Evolutionary conservation across 2,329 filamentous ascomycete species (phyloP).

Genomic region (Aspergillus cejpii): DNA sequence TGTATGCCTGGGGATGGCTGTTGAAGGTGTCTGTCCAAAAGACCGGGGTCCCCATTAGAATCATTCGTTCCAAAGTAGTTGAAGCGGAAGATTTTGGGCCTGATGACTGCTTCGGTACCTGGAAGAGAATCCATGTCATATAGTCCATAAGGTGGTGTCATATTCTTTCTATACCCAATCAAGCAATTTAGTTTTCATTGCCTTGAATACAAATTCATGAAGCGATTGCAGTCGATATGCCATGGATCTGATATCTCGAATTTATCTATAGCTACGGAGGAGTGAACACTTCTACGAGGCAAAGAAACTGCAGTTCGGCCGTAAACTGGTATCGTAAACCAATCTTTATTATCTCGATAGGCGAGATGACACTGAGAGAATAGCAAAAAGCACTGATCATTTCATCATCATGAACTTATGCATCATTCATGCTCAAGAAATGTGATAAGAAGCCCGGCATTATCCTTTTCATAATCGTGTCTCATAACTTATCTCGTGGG

Average conservation of each 20-base stretch:
- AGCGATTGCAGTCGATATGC: no score
- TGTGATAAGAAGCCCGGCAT: background rate
- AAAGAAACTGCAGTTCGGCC: no score
- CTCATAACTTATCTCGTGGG: background rate
- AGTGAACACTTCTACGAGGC: no score
- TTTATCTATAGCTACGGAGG: no score
- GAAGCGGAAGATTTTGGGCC: background rate
- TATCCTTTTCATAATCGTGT: background rate
- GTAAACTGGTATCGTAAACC: background rate
- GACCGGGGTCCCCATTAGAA: background rate
- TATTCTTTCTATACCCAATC: constrained; percentile 14
- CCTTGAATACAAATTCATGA: background rate
- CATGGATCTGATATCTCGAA: no score
- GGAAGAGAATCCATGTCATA: background rate
- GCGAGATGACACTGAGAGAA: background rate
- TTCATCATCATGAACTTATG: background rate
- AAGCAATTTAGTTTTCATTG: no score
- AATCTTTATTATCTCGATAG: constrained; percentile 1
- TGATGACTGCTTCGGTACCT: background rate
- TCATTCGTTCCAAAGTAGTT: background rate
- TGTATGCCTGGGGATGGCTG: no score
- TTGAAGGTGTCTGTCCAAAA: no score
- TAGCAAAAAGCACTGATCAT: background rate
- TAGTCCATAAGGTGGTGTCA: background rate
- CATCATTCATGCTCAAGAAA: background rate